Percentiles rank a stretch among this genome's conserved stretches.
Evolutionary conservation across 768 basidiomycete species (phyloP).

Genomic region (Daedalea quercina): DNA sequence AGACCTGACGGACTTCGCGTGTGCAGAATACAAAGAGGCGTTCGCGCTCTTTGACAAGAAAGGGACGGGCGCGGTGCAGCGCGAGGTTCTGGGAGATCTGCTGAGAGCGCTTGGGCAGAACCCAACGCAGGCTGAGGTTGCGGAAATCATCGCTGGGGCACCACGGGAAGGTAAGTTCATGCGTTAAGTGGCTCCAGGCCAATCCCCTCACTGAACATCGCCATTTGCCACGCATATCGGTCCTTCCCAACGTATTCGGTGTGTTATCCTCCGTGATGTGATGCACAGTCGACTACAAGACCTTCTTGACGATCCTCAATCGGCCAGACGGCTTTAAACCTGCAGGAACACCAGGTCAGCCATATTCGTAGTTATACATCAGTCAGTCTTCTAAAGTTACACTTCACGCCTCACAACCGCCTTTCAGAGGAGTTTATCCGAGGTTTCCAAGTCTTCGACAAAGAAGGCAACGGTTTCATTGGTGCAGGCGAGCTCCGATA

Average conservation of each 20-base stretch:
- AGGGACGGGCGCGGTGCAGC: conserved; percentile 84
- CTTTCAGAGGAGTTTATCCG: conserved; percentile 95
- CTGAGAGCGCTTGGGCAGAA: conserved; percentile 94
- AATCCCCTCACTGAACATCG: not conserved
- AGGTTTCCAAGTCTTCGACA: conserved; percentile 98
- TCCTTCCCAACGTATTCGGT: not conserved
- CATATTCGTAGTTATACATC: no score
- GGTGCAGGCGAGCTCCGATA: conserved; percentile 87
- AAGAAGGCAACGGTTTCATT: conserved; percentile 88
- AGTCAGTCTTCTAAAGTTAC: no score
- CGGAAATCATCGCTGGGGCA: conserved; percentile 64
- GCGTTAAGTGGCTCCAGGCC: not conserved
- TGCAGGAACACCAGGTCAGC: conserved; percentile 86
- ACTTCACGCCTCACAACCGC: not conserved
- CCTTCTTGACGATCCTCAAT: conserved; percentile 87
- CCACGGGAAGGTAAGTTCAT: conserved; percentile 64
- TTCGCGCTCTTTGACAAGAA: conserved; percentile 98
- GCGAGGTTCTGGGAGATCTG: conserved; percentile 87
- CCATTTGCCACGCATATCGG: not conserved
- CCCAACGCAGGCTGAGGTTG: conserved; percentile 98
- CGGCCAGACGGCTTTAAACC: conserved; percentile 96
- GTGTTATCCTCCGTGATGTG: not conserved
- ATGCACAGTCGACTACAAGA: conserved; percentile 78
- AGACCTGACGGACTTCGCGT: not conserved
- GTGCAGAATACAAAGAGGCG: conserved; percentile 90